phyloP scores from a whole-genome alignment of 352 stramenopile genomes.

The Globisporangium canariense region DNA sequence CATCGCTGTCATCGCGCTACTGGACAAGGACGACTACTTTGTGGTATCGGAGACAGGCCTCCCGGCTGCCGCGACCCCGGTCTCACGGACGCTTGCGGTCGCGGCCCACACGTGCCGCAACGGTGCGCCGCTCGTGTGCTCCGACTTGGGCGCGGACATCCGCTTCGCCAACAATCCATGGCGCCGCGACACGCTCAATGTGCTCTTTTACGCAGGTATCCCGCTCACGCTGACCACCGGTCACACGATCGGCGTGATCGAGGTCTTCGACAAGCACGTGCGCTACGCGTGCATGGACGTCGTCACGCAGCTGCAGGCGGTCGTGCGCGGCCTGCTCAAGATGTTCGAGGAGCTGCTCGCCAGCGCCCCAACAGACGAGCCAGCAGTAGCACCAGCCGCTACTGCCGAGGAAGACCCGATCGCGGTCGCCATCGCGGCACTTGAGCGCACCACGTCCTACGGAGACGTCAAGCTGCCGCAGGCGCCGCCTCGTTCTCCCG shows the following conservation, averaged over 20 bases:
- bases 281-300: conserved; percentile 49
- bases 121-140: conserved; percentile 51
- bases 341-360: conserved; percentile 52
- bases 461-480: conserved; percentile 19
- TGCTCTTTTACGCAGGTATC: conserved; percentile 66
- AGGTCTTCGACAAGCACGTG: conserved; percentile 44
- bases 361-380: conserved; percentile 11
- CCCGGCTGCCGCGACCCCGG: conserved; percentile 27
- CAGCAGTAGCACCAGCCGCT: neutral
- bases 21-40: conserved; percentile 72
- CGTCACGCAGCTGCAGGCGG: conserved; percentile 47
- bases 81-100: conserved; percentile 40
- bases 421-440: conserved; percentile 15
- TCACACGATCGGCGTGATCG: conserved; percentile 53
- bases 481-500: conserved; percentile 9
- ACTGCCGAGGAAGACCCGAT: conserved; percentile 13
- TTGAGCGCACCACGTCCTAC: conserved; percentile 26
- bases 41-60: conserved; percentile 44
- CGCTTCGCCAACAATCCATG: conserved; percentile 55
- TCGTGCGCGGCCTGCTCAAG: conserved; percentile 47
- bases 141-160: conserved; percentile 40
- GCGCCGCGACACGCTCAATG: conserved; percentile 33
- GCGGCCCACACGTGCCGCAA: conserved; percentile 53
- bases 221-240: conserved; percentile 49
- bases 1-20: conserved; percentile 60